Conservation (phyloP, 257 asterid species). For the Jaltomata sinuosa region DNA sequence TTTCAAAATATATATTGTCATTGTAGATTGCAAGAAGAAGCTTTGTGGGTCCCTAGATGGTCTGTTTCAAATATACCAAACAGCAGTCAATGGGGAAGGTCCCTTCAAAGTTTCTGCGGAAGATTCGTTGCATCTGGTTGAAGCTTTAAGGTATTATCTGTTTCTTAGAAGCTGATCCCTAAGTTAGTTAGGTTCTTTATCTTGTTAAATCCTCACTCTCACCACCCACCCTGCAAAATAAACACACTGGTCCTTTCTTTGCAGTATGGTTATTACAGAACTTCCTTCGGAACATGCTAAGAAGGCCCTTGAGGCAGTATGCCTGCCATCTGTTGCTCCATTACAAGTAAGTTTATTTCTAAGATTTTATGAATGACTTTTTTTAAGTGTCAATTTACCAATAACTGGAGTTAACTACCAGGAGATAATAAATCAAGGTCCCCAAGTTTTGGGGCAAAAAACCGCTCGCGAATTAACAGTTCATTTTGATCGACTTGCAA, state of each 20-base stretch:
- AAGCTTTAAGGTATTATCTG: constrained; percentile 76
- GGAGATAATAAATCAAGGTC: constrained; percentile 89
- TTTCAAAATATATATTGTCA: neutral
- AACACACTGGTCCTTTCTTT: constrained; percentile 13
- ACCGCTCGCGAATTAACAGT: constrained; percentile 90
- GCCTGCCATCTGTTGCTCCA: constrained; percentile 73
- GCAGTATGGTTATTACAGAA: constrained; percentile 88
- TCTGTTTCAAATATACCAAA: constrained; percentile 84
- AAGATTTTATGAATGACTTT: constrained; percentile 6
- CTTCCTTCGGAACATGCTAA: constrained; percentile 95
- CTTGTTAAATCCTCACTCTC: neutral
- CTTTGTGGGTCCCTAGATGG: constrained; percentile 81
- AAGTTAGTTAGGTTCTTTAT: neutral
- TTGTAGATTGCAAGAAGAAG: constrained; percentile 84
- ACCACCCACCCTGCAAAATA: neutral
- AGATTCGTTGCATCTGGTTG: constrained; percentile 88
- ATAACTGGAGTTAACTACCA: constrained; percentile 32
- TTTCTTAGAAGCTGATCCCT: constrained; percentile 1
- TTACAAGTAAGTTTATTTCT: constrained; percentile 56
- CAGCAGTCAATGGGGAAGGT: constrained; percentile 81
- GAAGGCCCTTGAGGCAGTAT: constrained; percentile 80
- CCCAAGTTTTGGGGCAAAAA: constrained; percentile 66
- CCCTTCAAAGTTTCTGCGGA: constrained; percentile 94
- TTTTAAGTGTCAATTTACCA: constrained; percentile 8
- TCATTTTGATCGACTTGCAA: constrained; percentile 91